Conservation (phyloP, 2,329 filamentous ascomycete species). For the Trichocomaceae sp. region DNA sequence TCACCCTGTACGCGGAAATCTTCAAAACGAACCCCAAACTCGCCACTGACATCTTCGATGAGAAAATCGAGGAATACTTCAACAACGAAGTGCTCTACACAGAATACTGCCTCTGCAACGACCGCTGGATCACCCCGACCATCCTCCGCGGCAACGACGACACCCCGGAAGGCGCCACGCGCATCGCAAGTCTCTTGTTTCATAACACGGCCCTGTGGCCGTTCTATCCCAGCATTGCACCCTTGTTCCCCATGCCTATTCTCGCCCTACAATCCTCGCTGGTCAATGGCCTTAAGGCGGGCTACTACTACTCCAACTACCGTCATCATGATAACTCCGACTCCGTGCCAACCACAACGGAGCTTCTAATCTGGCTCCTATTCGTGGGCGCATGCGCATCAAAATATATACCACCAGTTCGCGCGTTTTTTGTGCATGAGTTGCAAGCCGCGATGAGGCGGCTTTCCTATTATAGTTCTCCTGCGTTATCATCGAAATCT, state of each 20-base stretch:
- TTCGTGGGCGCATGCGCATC: conserved; percentile 30
- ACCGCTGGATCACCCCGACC: conserved; percentile 25
- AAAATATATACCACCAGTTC: conserved; percentile 6
- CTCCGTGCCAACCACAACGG: conserved; percentile 21
- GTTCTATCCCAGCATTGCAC: conserved; percentile 32
- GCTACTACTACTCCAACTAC: conserved; percentile 22
- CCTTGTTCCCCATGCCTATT: conserved; percentile 31
- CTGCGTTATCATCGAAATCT: neutral
- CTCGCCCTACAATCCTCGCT: conserved; percentile 28
- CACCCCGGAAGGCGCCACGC: conserved; percentile 32
- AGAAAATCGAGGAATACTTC: conserved; percentile 34
- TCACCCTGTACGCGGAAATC: conserved; percentile 34
- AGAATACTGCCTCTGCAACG: conserved; percentile 32
- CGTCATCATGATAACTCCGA: conserved; percentile 1
- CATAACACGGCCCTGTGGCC: conserved; percentile 36
- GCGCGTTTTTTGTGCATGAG: conserved; percentile 27
- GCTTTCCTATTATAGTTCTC: too few relatives aligned
- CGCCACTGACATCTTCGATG: conserved; percentile 23
- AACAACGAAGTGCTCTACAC: conserved; percentile 35
- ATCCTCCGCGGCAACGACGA: conserved; percentile 23
- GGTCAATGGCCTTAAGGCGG: conserved; percentile 26
- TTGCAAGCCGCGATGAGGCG: conserved; percentile 11
- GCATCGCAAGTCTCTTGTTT: conserved; percentile 33
- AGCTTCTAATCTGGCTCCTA: conserved; percentile 31
- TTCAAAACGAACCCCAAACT: conserved; percentile 24